Evolutionary conservation across 169 alveolate species (phyloP), one percentile per base, ranked within the genome.

Genomic region (Cryptosporidium meleagridis): DNA sequence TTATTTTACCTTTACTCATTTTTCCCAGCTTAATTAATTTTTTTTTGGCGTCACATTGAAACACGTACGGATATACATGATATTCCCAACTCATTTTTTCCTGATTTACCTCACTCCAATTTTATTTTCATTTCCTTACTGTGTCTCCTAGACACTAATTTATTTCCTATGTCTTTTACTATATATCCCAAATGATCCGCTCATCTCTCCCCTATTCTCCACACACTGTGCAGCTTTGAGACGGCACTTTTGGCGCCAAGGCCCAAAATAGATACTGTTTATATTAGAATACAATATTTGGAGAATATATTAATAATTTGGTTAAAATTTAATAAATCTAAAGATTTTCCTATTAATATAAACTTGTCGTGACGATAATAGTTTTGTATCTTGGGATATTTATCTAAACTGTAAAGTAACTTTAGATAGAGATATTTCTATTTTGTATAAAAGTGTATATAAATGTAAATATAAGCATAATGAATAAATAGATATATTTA

Each of bases 21-120:
- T 41, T 69, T 48, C 58, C 31, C 67, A 69, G 39, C 33, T 41
- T 21, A 35, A 65, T 21, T 69, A 41, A 37, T 69, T 29, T 69
- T 69, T 69, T 69, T 70, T 70, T 70, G 85, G 85, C 85, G 85
- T 70, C 85, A 70, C 45, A 70, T 23, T 45, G 85, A 70, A 70
- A 70, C 85, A 70, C 85, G 85, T 70, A 70, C 85, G 85, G 85
- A 70, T 70, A 70, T 70, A 70, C 85, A 70, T 70, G 85, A 70
- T 70, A 35, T 45, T 70, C 33, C 41, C 52, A 70, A 48, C 52
- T 70, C 35, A 45, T 70, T 35, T 70, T 58, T 69, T 45, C 58
- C 37, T 10, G 51, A 37, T 33, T 48, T 44, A 26, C 65, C 68
- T 70, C 68, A 70, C 85, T 51, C 41, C 62, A 31, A 21, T 23